Evolutionary conservation across 345 rosid species (phyloP), one percentile per base, ranked within the genome.

Genomic region (Bretschneidera sinensis): DNA sequence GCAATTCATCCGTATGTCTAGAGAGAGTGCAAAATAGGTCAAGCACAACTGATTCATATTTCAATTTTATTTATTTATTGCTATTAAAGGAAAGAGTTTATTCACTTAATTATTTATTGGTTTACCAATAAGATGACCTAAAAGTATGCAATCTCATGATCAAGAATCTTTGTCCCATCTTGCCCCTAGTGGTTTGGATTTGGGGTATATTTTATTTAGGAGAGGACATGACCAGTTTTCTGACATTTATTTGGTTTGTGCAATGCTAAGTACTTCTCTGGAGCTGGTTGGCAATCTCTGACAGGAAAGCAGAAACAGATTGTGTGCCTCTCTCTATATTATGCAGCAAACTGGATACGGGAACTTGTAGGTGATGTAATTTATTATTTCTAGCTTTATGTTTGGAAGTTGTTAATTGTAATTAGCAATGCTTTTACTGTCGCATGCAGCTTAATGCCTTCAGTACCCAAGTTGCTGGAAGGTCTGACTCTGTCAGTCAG

Each of bases 291-390:
- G 88, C 64, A 59, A 60, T 79, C 83, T 50, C 78, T 90, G 28
- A 71, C 85, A 54, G 78, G 60, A 51, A 87, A 83, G 77, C 91
- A 87, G 86, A 83, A 74, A 76, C 78, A 87, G 51, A 71, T 83
- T 59, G 66, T 73, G 56, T 80, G 77, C 58, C 73, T 87, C 39
- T 90, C 84, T 57, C 74, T 90, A 68, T 90, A 77, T 75, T 79
- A 78, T 78, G 92, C 95, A 19, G 64, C 76, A 60, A 90, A 90
- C 66, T 87, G 95, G 92, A 83, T 87, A 49, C 62, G 90, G 63
- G 97, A 90, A 83, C 79, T 90, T 75, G 95, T 87, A 72, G 71
- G 62, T 70, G 54, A 21, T 61, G 31, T 74, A 54, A 49, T 58
- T 60, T 55, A 51, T 31, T 35, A 62, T 49, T 62, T 19, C 35